These are phyloP conservation scores for Piloderma croceum DNA, from an alignment of 768 basidiomycete genomes.

Conservation along the genomic window DNA sequence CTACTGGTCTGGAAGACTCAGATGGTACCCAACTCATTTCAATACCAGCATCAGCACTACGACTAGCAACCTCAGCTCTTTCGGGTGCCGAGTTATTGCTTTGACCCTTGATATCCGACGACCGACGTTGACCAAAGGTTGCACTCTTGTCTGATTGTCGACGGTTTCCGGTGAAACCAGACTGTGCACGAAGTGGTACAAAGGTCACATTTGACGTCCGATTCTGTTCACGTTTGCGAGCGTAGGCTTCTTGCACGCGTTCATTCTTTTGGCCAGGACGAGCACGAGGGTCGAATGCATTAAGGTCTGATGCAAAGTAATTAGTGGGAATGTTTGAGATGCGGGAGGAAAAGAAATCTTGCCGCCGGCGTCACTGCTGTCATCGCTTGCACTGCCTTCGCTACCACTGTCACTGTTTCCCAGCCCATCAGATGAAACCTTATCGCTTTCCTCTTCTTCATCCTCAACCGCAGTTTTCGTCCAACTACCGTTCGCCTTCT, in stretches of 20 bases:
- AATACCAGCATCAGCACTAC: constrained; percentile 56
- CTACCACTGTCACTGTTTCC: constrained; percentile 29
- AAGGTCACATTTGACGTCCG: constrained; percentile 53
- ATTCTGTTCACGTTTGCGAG: constrained; percentile 37
- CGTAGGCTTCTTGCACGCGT: constrained; percentile 41
- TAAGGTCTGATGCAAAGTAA: constrained; percentile 35
- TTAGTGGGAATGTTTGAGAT: constrained; percentile 2
- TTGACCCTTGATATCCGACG: constrained; percentile 18
- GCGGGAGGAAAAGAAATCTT: constrained; percentile 13
- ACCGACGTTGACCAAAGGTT: constrained; percentile 68
- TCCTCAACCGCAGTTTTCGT: constrained; percentile 80
- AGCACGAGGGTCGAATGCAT: constrained; percentile 45
- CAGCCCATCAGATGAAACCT: constrained; percentile 53
- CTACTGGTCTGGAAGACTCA: constrained; percentile 29
- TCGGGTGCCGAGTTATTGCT: too few species aligned
- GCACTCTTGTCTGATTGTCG: constrained; percentile 42
- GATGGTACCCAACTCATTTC: constrained; percentile 83
- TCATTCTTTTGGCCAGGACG: constrained; percentile 44
- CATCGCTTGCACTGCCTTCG: constrained; percentile 41
- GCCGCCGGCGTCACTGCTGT: constrained; percentile 61
- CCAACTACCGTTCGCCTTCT: constrained; percentile 32
- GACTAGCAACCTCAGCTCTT: constrained; percentile 13
- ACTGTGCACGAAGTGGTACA: constrained; percentile 56
- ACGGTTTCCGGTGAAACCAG: constrained; percentile 17
- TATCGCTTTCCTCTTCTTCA: constrained; percentile 85